Conservation (phyloP, 306 rosid genomes). For the Trifolium dubium region DNA sequence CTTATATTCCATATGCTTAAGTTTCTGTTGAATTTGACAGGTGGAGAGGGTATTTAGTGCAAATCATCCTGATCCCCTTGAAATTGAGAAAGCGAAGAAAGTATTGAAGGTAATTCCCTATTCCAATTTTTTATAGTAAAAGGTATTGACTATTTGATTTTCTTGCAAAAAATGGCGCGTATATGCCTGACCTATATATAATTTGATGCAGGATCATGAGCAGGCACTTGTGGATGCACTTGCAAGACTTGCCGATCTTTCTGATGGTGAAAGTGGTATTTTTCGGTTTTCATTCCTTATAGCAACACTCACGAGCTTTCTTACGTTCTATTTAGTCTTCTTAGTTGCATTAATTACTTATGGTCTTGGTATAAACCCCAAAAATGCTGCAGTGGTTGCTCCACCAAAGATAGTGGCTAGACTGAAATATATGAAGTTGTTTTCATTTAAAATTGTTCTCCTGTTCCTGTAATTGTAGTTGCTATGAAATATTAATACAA, state of each 20-base stretch:
- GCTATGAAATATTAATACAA: too few species aligned
- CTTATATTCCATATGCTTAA: background rate
- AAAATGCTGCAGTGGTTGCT: slow-evolving; percentile 8
- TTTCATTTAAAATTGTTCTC: too few species aligned
- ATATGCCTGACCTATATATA: slow-evolving; percentile 30
- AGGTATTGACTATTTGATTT: slow-evolving; percentile 7
- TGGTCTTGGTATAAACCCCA: background rate
- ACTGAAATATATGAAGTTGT: background rate
- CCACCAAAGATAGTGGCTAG: slow-evolving; percentile 4
- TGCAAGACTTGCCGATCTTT: slow-evolving; percentile 69
- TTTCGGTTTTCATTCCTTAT: slow-evolving; percentile 25
- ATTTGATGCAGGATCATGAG: slow-evolving; percentile 78
- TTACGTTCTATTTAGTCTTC: slow-evolving; percentile 30
- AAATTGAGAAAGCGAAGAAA: slow-evolving; percentile 88
- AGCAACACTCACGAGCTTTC: slow-evolving; percentile 16
- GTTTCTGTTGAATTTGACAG: slow-evolving; percentile 50
- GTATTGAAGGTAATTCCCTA: slow-evolving; percentile 69
- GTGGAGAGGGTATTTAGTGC: slow-evolving; percentile 91
- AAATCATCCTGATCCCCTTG: slow-evolving; percentile 84
- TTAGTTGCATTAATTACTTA: background rate
- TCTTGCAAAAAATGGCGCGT: slow-evolving; percentile 3
- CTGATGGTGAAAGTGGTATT: slow-evolving; percentile 91
- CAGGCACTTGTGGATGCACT: slow-evolving; percentile 90
- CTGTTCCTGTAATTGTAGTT: too few species aligned
- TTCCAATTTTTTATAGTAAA: background rate